phyloP scores from a whole-genome alignment of 1,284 basidiomycete species.

The Ustilago vetiveriae region DNA sequence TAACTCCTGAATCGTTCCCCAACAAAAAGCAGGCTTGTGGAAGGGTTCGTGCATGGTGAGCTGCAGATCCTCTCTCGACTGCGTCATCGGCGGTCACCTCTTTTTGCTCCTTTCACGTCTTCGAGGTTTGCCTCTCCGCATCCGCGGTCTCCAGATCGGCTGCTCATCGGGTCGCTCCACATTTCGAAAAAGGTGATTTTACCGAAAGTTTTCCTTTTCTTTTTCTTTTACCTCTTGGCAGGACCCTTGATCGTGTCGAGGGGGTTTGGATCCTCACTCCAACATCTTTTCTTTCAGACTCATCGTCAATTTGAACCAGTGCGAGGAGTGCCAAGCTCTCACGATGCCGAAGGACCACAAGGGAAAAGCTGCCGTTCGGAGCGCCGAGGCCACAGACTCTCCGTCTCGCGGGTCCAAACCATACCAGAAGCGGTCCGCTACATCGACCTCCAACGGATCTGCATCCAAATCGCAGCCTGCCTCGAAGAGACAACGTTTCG shows the following conservation, averaged over 20 bases:
- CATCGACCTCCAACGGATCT: conserved; percentile 3
- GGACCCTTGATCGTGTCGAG: neutral
- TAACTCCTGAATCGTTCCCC: too few relatives aligned
- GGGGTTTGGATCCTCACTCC: neutral
- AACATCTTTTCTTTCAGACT: neutral
- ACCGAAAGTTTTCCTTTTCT: neutral
- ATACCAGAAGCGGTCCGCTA: conserved; percentile 18
- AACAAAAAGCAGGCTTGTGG: conserved; percentile 8
- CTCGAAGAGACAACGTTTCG: conserved; percentile 26
- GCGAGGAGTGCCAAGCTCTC: neutral
- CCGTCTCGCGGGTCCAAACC: conserved; percentile 4
- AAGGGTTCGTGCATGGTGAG: conserved; percentile 1
- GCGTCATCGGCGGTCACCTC: conserved; percentile 21
- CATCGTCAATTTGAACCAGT: neutral
- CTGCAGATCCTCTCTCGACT: conserved; percentile 3
- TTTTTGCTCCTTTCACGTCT: conserved; percentile 1
- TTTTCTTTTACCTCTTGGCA: neutral
- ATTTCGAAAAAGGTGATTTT: neutral
- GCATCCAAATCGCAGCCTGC: conserved; percentile 9
- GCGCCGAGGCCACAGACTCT: conserved; percentile 4
- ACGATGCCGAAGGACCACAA: conserved; percentile 27
- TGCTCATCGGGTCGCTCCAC: conserved; percentile 1
- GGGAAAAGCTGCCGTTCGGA: conserved; percentile 17
- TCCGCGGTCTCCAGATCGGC: neutral
- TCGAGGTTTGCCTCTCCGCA: neutral